These are phyloP conservation scores for Diaporthe humulicola DNA, from an alignment of 2,329 filamentous ascomycete genomes.

Conservation along the genomic window DNA sequence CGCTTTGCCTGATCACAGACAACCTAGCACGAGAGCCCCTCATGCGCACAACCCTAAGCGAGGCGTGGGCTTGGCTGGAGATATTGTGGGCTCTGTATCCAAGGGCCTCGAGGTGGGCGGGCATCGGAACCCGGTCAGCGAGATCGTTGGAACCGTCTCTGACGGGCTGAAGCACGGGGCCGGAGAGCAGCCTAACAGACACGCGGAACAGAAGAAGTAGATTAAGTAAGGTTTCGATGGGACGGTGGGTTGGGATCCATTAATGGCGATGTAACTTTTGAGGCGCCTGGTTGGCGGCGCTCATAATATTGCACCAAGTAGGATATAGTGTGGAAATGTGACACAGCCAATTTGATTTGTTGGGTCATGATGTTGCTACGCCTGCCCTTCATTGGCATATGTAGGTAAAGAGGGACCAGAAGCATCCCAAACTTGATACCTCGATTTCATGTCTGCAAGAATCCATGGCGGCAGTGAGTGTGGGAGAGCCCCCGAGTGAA, in stretches of 20 bases:
- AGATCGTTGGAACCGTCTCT: conserved; percentile 24
- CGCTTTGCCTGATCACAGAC: neutral
- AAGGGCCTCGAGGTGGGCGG: conserved; percentile 22
- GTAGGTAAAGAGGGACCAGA: too few relatives aligned
- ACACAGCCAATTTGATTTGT: neutral
- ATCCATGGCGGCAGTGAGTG: too few relatives aligned
- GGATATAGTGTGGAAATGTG: neutral
- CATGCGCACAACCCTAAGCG: conserved; percentile 10
- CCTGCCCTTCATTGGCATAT: too few relatives aligned
- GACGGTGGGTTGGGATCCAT: neutral
- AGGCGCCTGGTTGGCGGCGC: neutral
- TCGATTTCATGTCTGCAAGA: too few relatives aligned
- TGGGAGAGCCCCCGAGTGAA: neutral
- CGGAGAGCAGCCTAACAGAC: conserved; percentile 10
- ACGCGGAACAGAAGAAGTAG: neutral
- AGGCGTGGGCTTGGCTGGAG: conserved; percentile 12
- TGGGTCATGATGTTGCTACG: neutral
- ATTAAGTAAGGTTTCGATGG: neutral
- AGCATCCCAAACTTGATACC: too few relatives aligned
- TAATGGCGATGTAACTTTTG: neutral
- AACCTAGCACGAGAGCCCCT: neutral
- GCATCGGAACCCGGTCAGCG: conserved; percentile 24
- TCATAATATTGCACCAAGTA: neutral
- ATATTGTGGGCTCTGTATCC: conserved; percentile 22
- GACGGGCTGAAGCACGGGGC: conserved; percentile 27